Evolutionary conservation across 2,329 filamentous ascomycete genomes (phyloP).

Genomic region (Diplodia scrobiculata): DNA sequence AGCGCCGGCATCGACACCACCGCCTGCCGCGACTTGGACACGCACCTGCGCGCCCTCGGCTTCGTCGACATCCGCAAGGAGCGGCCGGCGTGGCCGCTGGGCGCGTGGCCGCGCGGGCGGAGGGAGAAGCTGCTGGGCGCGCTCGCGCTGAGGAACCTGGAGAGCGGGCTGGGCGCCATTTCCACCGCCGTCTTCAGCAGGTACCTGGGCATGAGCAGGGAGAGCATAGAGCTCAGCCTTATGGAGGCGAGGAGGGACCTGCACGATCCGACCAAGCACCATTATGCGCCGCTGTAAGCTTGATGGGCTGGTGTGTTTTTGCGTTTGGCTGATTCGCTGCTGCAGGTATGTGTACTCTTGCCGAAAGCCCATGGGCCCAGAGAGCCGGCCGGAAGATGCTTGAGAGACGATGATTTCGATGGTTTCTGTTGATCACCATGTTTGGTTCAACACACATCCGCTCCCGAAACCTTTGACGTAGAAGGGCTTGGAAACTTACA

Average conservation of each 20-base stretch:
- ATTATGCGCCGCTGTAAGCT: slow-evolving; percentile 2
- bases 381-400: neutral
- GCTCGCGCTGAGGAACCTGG: slow-evolving; percentile 6
- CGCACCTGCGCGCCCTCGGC: neutral
- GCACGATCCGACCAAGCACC: neutral
- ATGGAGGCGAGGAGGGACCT: slow-evolving; percentile 10
- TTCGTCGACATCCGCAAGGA: slow-evolving; percentile 5
- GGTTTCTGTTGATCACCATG: too few species aligned
- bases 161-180: slow-evolving; percentile 4
- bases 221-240: neutral
- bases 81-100: slow-evolving; percentile 13
- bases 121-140: slow-evolving; percentile 9
- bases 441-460: too few species aligned
- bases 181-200: slow-evolving; percentile 24
- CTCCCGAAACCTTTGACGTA: too few species aligned
- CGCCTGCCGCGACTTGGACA: slow-evolving; percentile 39
- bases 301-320: too few species aligned
- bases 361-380: neutral
- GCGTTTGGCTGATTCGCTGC: too few species aligned
- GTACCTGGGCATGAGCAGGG: slow-evolving; percentile 6
- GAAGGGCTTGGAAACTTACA: too few species aligned
- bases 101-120: slow-evolving; percentile 1
- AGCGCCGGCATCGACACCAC: slow-evolving; percentile 39
- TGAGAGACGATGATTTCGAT: too few species aligned
- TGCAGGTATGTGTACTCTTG: slow-evolving; percentile 8